Conservation (phyloP, 345 rosid species). For the Arabidopsis suecica region DNA sequence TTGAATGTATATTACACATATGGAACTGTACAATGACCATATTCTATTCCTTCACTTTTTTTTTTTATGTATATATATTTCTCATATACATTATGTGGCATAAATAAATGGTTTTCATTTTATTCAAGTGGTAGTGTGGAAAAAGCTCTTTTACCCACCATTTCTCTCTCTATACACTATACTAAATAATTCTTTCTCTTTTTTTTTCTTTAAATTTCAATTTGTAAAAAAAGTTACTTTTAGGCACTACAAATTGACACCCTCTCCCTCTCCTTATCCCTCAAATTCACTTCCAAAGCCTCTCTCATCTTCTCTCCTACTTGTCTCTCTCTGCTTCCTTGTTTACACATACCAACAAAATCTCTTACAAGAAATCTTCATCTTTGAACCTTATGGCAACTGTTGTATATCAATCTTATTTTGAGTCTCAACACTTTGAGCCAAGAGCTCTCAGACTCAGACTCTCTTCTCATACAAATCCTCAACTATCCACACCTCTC, state of each 20-base stretch:
- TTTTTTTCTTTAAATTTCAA: background rate
- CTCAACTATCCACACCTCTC: slow-evolving; percentile 44
- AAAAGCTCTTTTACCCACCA: slow-evolving; percentile 45
- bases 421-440: slow-evolving; percentile 64
- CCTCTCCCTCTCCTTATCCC: slow-evolving; percentile 43
- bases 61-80: background rate
- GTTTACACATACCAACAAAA: slow-evolving; percentile 21
- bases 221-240: slow-evolving; percentile 34
- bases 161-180: slow-evolving; percentile 36
- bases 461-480: slow-evolving; percentile 54
- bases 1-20: slow-evolving; percentile 15
- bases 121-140: slow-evolving; percentile 43
- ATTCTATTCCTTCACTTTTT: slow-evolving; percentile 39
- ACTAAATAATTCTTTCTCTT: slow-evolving; percentile 30
- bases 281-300: slow-evolving; percentile 48
- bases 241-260: slow-evolving; percentile 44
- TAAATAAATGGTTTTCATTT: slow-evolving; percentile 34
- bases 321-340: slow-evolving; percentile 25
- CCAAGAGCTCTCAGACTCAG: slow-evolving; percentile 62
- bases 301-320: slow-evolving; percentile 24
- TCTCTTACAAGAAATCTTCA: slow-evolving; percentile 16
- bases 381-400: slow-evolving; percentile 60
- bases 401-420: slow-evolving; percentile 63
- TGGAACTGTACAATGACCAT: slow-evolving; percentile 24
- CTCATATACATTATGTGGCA: slow-evolving; percentile 41